Conservation (phyloP, 495 filamentous ascomycete genomes). For the Chaetomium cochliodes region DNA sequence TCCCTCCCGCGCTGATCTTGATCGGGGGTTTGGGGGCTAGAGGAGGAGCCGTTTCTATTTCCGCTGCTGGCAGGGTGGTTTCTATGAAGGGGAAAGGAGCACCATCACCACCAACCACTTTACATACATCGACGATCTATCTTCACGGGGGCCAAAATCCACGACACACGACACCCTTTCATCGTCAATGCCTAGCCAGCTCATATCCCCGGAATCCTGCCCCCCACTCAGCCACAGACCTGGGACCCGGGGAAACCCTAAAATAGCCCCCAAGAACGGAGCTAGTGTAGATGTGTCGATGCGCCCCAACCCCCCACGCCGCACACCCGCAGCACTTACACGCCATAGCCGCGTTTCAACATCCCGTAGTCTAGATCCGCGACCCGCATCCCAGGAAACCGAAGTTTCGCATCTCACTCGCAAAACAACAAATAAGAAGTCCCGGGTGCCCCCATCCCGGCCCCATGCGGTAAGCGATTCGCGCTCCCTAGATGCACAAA, state of each 20-base stretch:
- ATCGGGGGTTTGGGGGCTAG: background rate
- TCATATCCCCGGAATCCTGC: background rate
- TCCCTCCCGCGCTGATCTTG: background rate
- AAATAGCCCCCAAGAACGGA: background rate
- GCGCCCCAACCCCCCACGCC: background rate
- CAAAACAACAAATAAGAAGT: background rate
- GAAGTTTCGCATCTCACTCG: background rate
- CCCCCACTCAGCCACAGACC: background rate
- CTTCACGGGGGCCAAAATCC: background rate
- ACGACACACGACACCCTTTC: background rate
- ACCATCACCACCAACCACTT: background rate
- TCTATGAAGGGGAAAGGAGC: background rate
- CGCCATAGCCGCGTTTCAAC: constrained; percentile 1
- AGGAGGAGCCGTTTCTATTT: background rate
- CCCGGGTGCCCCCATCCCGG: background rate
- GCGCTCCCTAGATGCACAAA: background rate
- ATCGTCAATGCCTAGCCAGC: background rate
- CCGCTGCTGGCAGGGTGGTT: background rate
- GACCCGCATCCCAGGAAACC: background rate
- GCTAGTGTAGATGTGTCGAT: background rate
- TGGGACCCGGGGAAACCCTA: background rate
- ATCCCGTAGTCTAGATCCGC: background rate
- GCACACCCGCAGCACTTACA: background rate
- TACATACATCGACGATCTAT: background rate
- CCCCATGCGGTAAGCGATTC: background rate